phyloP scores from a whole-genome alignment of 2,329 filamentous ascomycete species.

The Talaromyces sp. region DNA sequence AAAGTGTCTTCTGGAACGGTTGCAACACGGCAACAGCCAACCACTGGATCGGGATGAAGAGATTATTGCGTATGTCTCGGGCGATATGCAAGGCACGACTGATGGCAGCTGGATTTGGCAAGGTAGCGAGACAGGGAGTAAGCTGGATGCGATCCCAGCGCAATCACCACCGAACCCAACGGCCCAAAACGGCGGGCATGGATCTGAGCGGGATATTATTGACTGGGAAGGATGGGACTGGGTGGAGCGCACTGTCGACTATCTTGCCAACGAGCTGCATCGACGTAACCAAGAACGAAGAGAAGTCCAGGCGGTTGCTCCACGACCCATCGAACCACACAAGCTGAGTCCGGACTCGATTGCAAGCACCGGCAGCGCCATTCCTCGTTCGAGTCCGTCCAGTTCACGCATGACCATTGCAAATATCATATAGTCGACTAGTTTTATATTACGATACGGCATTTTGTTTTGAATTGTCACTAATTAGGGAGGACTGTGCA shows the following conservation, averaged over 20 bases:
- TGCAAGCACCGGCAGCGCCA: slow-evolving; percentile 11
- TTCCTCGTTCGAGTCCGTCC: slow-evolving; percentile 22
- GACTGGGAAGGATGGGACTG: slow-evolving; percentile 80
- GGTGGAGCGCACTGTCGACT: slow-evolving; percentile 59
- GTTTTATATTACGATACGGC: background rate
- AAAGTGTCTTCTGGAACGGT: slow-evolving; percentile 56
- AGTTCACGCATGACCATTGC: slow-evolving; percentile 44
- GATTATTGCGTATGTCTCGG: slow-evolving; percentile 77
- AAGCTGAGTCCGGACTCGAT: slow-evolving; percentile 19
- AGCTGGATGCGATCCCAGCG: slow-evolving; percentile 23
- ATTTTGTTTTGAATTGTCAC: background rate
- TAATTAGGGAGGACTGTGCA: background rate
- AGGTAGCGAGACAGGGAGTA: slow-evolving; percentile 49
- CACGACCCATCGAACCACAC: slow-evolving; percentile 12
- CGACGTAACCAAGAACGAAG: slow-evolving; percentile 16
- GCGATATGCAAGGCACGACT: slow-evolving; percentile 75
- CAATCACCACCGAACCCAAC: slow-evolving; percentile 15
- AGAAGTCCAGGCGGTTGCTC: slow-evolving; percentile 7
- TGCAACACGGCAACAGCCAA: slow-evolving; percentile 38
- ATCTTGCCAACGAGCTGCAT: slow-evolving; percentile 45
- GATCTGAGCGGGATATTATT: background rate
- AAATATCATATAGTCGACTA: slow-evolving; percentile 33
- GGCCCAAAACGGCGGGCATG: slow-evolving; percentile 54
- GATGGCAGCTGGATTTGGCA: slow-evolving; percentile 82
- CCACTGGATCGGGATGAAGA: slow-evolving; percentile 70